Percentiles rank a stretch among this genome's conserved stretches.
Evolutionary conservation across 2,329 filamentous ascomycete genomes (phyloP).

Genomic region (Pestalotiopsis sp.): DNA sequence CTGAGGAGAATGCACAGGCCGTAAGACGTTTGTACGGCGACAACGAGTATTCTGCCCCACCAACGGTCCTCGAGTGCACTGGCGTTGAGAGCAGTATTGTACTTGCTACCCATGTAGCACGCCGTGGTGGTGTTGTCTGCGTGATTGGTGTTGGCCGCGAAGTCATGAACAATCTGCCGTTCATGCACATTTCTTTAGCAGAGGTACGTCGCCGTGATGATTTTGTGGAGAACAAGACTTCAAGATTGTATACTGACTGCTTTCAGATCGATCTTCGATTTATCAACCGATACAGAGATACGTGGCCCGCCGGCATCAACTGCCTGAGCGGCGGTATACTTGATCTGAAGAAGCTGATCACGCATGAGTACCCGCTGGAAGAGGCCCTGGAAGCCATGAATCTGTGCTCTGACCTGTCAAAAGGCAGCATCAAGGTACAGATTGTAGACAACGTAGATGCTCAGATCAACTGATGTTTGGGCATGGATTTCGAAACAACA

Average conservation of each 20-base stretch:
- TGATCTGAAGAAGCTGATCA: conserved; percentile 63
- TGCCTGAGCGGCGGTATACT: conserved; percentile 61
- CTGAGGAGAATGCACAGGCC: conserved; percentile 51
- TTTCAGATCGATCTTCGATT: conserved; percentile 66
- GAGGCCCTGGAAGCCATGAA: conserved; percentile 61
- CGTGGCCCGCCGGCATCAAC: conserved; percentile 68
- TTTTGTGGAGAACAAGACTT: background rate
- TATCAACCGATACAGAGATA: conserved; percentile 72
- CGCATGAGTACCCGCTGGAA: conserved; percentile 65
- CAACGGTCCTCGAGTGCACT: conserved; percentile 66
- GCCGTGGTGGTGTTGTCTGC: conserved; percentile 62
- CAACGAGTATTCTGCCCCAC: conserved; percentile 58
- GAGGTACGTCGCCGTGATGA: conserved; percentile 44
- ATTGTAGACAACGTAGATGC: conserved; percentile 52
- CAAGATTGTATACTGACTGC: background rate
- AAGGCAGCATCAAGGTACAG: conserved; percentile 62
- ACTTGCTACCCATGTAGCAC: conserved; percentile 58
- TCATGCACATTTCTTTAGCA: conserved; percentile 66
- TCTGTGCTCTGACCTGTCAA: conserved; percentile 51
- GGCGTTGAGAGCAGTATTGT: conserved; percentile 65
- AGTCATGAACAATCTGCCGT: conserved; percentile 67
- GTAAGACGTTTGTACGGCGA: conserved; percentile 55
- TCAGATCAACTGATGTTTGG: background rate
- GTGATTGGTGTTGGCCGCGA: conserved; percentile 66
- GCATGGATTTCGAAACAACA: background rate